Percentiles rank a stretch among this genome's conserved stretches.
These are phyloP conservation scores for Rhinocladiella similis DNA, from an alignment of 2,329 filamentous ascomycete species.

Conservation along the genomic window DNA sequence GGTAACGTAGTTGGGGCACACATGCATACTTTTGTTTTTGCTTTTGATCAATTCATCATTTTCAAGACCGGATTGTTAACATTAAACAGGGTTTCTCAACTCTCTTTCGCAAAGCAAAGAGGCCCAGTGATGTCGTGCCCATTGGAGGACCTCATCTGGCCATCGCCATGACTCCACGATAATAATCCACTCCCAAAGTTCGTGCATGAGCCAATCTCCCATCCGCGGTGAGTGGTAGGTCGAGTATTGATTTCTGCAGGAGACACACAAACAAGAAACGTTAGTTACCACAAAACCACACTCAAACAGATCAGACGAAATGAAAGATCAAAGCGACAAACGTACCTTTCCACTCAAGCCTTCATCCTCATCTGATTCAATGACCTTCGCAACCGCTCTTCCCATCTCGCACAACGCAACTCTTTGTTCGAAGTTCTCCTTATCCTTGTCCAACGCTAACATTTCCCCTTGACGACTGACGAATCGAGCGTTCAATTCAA, in stretches of 20 bases:
- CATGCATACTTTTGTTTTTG: too few relatives aligned
- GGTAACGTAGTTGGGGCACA: too few relatives aligned
- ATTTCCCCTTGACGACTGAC: constrained; percentile 46
- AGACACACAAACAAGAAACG: constrained; percentile 34
- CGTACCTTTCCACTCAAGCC: constrained; percentile 20
- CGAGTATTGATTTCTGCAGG: constrained; percentile 41
- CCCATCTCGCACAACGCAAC: constrained; percentile 84
- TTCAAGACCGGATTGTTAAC: too few relatives aligned
- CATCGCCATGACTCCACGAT: constrained; percentile 62
- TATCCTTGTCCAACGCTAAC: constrained; percentile 55
- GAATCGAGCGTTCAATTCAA: constrained; percentile 41
- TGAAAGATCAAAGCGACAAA: not conserved
- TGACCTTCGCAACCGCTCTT: constrained; percentile 63
- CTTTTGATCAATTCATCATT: too few relatives aligned
- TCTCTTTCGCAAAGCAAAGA: too few relatives aligned
- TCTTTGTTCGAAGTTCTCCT: constrained; percentile 56
- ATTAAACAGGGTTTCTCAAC: too few relatives aligned
- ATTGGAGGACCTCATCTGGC: constrained; percentile 33
- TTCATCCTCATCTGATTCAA: constrained; percentile 14
- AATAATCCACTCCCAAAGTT: constrained; percentile 69
- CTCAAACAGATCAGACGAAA: not conserved
- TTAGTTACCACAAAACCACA: not conserved
- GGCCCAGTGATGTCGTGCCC: too few relatives aligned
- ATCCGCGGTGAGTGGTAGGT: constrained; percentile 65
- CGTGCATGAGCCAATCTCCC: constrained; percentile 69